Conservation (phyloP, 2,329 filamentous ascomycete genomes). For the Aspergillus luchuensis region DNA sequence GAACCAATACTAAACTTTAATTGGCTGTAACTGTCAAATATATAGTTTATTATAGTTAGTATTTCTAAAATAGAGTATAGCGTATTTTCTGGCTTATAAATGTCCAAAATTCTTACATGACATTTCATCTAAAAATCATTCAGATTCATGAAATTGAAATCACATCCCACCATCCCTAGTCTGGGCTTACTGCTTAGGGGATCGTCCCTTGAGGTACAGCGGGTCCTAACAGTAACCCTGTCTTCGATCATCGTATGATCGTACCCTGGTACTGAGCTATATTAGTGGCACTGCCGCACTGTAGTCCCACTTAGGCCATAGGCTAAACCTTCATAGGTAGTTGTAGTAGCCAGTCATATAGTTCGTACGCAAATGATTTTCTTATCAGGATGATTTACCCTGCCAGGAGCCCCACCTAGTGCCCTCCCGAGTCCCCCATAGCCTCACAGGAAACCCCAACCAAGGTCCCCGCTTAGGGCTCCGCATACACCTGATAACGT, state of each 20-base stretch:
- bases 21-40: too few relatives aligned
- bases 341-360: background rate
- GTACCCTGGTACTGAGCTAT: background rate
- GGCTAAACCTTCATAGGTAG: background rate
- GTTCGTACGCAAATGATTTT: background rate
- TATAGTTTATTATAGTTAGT: too few relatives aligned
- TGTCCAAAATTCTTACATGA: too few relatives aligned
- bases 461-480: background rate
- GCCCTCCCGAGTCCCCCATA: background rate
- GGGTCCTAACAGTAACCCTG: background rate
- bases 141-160: too few relatives aligned
- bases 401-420: background rate
- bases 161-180: too few relatives aligned
- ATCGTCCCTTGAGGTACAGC: background rate
- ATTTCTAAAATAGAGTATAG: too few relatives aligned
- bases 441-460: background rate
- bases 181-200: too few relatives aligned
- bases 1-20: too few relatives aligned
- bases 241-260: background rate
- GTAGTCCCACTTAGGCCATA: background rate
- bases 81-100: too few relatives aligned
- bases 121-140: too few relatives aligned
- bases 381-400: background rate
- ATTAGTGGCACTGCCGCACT: slow-evolving; percentile 2
- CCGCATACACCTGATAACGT: background rate